Evolutionary conservation across 106 monocot genomes (phyloP), one percentile per base, ranked within the genome.

Genomic region (Platanthera guangdongensis): DNA sequence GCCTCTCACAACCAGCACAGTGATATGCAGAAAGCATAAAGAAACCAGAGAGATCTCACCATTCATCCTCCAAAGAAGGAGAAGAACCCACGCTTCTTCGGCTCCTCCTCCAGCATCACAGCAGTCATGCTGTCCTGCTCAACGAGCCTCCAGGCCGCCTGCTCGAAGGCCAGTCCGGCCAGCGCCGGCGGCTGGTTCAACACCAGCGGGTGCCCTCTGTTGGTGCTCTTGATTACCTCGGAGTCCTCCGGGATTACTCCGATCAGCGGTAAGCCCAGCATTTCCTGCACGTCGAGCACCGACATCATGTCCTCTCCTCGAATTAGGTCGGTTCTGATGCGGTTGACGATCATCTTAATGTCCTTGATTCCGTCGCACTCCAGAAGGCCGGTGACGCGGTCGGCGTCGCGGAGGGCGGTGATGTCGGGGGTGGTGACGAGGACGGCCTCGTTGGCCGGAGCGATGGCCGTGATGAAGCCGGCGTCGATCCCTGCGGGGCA

Each of bases 301-400:
- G 93, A 93, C 96, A 96, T 96, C 96, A 96, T 96, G 70, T 96
- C 96, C 71, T 96, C 93, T 8, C 93, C 93, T 21, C 77, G 76
- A 51, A 96, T 88, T 25, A 96, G 71, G 54, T 96, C 96, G 7
- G 87, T 85, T 64, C 96, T 71, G 0, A 96, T 93, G 5, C 96
- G 76, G 76, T 96, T 96, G 0, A 96, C 96, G 15, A 96, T 77
- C 86, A 96, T 96, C 83, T 96, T 96, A 77, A 96, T 89, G 76
- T 96, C 96, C 54, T 82, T 81, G 52, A 93, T 93, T 45, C 96
- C 96, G 55, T 96, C 96, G 52, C 96, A 96, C 76, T 96, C 96
- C 3, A 96, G 86, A 6, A 96, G 84, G 1, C 96, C 96, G 2
- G 93, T 85, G 32, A 96, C 96, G 5, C 96, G 87, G 76, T 96